Base-by-base conservation (phyloP, 2,329 filamentous ascomycete species). In the Tricladium varicosporioides region DNA sequence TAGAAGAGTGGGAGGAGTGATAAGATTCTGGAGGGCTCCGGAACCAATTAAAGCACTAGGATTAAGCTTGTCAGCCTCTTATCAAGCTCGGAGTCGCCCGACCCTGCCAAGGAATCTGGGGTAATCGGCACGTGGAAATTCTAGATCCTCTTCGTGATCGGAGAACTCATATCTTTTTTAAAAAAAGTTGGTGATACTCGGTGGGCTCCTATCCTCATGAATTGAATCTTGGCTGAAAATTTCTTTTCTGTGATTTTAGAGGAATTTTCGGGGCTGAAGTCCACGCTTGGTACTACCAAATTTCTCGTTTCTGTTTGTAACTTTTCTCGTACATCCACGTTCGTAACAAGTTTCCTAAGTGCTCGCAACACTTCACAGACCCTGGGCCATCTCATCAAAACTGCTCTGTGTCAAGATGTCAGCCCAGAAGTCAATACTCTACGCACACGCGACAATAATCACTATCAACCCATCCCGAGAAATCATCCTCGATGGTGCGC, bases 401-500 rank as follows among this genome's bases (percentile, higher is more conserved):
- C 13, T 2, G 13, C 5, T 5, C 18, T 27, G 27, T 47, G 15
- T 49, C 40, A 58, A 52, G 14, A 58, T 58, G 56, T 44, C 56
- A 53, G 31, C 11, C 18, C 40, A 48, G 46, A 53, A 31, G 11
- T 56, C 53, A 33, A 59, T 44, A 5, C 67, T 82, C 0, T 79
- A 80, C 60, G 73, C 70, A 1, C 70, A 80, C 61, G 78, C 75
- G 8, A 81, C 78, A 2, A 77, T 83, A 56, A 75, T 82, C 60
- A 82, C 79, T 0, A 70, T 82, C 61, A 78, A 81, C 62, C 49
- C 69, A 27, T 60, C 62, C 14, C 72, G 76, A 16, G 72, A 76
- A 36, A 73, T 82, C 50, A 75, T 80, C 54, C 65, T 73, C 4
- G 72, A 80, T 58, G 79, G 79, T 13, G 75, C 73, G 11, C 69